Evolutionary conservation across 176 grass and related monocot species (phyloP).

Genomic region (Zizania latifolia): DNA sequence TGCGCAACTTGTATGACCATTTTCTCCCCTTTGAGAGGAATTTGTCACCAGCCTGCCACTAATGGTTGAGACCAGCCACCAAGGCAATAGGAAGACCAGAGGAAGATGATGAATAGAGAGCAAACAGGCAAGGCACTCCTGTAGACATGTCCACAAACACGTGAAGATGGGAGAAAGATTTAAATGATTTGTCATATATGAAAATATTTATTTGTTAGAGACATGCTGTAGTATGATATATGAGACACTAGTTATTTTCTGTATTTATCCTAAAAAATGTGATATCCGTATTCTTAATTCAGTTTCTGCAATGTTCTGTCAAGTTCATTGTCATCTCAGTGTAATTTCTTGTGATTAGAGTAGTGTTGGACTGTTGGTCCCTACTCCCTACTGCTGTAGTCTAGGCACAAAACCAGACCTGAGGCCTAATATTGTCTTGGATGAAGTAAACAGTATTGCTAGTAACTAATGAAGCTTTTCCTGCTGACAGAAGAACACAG

Average conservation of each 20-base stretch:
- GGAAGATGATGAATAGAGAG: no score
- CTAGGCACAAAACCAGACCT: not conserved
- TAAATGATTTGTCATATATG: not conserved
- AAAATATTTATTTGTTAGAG: not conserved
- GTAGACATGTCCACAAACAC: no score
- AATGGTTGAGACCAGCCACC: no score
- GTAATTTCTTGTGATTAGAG: not conserved
- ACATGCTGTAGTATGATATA: not conserved
- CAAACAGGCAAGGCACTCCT: no score
- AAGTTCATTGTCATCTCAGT: not conserved
- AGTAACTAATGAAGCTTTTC: not conserved
- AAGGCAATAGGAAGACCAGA: no score
- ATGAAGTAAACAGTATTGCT: not conserved
- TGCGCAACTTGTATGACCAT: no score
- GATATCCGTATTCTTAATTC: not conserved
- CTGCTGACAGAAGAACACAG: not conserved
- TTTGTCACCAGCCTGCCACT: no score
- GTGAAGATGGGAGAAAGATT: no score
- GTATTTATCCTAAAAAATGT: not conserved
- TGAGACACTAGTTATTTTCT: not conserved
- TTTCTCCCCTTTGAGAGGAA: no score
- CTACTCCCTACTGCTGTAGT: not conserved
- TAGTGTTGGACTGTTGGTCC: no score
- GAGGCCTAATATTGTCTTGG: not conserved
- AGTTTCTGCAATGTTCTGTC: not conserved